Base-by-base conservation (phyloP, 305 asterid genomes). In the Withania somnifera region DNA sequence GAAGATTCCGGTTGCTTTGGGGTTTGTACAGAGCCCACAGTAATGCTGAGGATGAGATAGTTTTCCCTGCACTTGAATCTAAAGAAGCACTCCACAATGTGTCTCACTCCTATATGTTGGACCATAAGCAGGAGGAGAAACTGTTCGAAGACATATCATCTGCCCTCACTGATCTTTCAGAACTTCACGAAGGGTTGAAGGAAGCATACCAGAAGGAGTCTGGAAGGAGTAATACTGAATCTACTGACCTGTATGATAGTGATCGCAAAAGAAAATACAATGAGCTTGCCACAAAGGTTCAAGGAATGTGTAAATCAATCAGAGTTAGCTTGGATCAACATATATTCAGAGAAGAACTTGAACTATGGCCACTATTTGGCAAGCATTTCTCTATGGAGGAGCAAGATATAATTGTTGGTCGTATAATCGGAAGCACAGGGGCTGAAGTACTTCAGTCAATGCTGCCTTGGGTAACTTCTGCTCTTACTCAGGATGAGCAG, bases 401-500 rank as follows among this genome's bases (percentile, higher is more conserved):
- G 78, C 91, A 89, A 82, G 89, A 87, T 76, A 85, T 84, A 79
- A 84, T 89, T 85, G 91, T 89, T 54, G 91, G 91, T 53, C 90
- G 89, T 51, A 88, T 88, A 82, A 87, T 89, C 81, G 91, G 91
- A 76, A 89, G 89, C 24, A 89, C 91, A 36, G 91, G 91, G 57
- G 91, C 91, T 22, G 91, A 89, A 84, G 91, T 89, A 34, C 89
- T 89, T 79, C 91, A 89, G 73, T 87, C 90, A 30, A 87, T 89
- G 89, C 82, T 89, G 73, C 91, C 91, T 82, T 89, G 91, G 91
- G 91, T 89, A 52, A 89, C 91, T 77, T 85, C 91, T 50, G 91
- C 87, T 83, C 91, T 88, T 82, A 85, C 88, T 36, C 88, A 84
- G 81, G 90, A 85, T 69, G 91, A 89, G 84, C 91, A 89, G 81